phyloP scores from a whole-genome alignment of 164 flowering plant species.

The Aristolochia fimbriata region DNA sequence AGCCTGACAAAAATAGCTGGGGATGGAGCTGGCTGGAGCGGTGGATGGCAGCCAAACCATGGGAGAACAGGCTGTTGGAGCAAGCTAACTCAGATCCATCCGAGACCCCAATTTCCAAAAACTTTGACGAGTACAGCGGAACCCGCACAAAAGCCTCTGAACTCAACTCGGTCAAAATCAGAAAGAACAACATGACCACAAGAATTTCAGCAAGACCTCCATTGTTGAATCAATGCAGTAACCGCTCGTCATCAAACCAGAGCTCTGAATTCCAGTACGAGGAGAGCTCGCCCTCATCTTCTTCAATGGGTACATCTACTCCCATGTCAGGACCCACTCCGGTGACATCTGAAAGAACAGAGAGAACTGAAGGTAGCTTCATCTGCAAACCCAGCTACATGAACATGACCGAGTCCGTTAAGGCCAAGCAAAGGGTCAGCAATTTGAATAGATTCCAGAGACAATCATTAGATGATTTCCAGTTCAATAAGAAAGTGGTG shows the following conservation, averaged over 20 bases:
- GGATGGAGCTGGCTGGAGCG: slow-evolving; percentile 99
- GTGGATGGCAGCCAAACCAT: slow-evolving; percentile 98
- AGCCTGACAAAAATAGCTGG: slow-evolving; percentile 60
- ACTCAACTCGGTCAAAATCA: slow-evolving; percentile 42
- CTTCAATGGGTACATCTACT: slow-evolving; percentile 65
- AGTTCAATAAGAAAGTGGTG: slow-evolving; percentile 48
- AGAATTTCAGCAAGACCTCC: slow-evolving; percentile 85
- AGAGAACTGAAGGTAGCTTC: slow-evolving; percentile 35
- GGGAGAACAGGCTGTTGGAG: slow-evolving; percentile 90
- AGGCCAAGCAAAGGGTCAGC: slow-evolving; percentile 55
- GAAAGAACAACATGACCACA: slow-evolving; percentile 62
- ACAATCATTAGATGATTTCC: slow-evolving; percentile 78
- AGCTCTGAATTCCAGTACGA: slow-evolving; percentile 62
- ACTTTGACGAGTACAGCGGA: slow-evolving; percentile 15
- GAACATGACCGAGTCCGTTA: slow-evolving; percentile 69
- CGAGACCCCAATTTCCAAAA: slow-evolving; percentile 42
- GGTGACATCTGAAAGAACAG: slow-evolving; percentile 42
- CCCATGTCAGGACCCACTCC: slow-evolving; percentile 53
- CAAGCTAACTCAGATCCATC: slow-evolving; percentile 26
- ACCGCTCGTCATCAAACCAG: slow-evolving; percentile 69
- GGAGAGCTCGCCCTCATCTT: slow-evolving; percentile 71
- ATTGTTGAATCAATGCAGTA: slow-evolving; percentile 9
- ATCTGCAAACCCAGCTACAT: slow-evolving; percentile 54
- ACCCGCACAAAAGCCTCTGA: slow-evolving; percentile 32
- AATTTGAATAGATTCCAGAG: slow-evolving; percentile 34